Percentiles rank a stretch among this genome's conserved stretches.
These are phyloP conservation scores for Flagelloscypha sp. DNA, from an alignment of 768 basidiomycete species.

Conservation along the genomic window DNA sequence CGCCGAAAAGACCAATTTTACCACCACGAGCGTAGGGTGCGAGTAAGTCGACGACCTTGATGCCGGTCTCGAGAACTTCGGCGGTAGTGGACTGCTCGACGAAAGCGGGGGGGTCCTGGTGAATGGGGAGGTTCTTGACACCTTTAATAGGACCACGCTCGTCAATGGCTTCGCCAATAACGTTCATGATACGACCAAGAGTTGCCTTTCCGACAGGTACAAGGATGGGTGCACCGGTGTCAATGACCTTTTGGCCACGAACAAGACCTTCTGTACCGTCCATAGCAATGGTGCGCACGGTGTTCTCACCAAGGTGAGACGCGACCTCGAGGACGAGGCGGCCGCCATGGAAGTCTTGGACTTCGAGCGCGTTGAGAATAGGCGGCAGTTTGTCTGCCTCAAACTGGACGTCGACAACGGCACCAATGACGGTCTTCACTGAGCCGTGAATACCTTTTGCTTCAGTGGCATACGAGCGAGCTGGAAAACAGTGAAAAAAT, in stretches of 20 bases:
- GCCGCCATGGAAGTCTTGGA: constrained; percentile 87
- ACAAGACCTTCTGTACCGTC: constrained; percentile 99
- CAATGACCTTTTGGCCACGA: constrained; percentile 94
- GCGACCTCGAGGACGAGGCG: constrained; percentile 99
- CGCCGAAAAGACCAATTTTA: constrained; percentile 99
- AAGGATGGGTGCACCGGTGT: constrained; percentile 93
- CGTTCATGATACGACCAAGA: constrained; percentile 99
- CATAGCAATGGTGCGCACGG: constrained; percentile 99
- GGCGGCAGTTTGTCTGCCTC: constrained; percentile 91
- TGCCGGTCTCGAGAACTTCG: constrained; percentile 98
- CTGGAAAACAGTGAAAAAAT: constrained; percentile 26
- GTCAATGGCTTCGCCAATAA: constrained; percentile 99
- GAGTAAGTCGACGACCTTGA: constrained; percentile 99
- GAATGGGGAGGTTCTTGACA: constrained; percentile 86
- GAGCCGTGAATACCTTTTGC: constrained; percentile 63
- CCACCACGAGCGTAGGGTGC: constrained; percentile 99
- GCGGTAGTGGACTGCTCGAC: constrained; percentile 98
- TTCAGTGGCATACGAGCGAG: constrained; percentile 89
- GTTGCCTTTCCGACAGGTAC: constrained; percentile 94
- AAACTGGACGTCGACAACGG: constrained; percentile 99
- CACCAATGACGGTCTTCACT: constrained; percentile 99
- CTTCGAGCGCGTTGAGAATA: constrained; percentile 98
- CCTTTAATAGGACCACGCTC: constrained; percentile 99
- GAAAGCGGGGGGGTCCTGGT: constrained; percentile 95
- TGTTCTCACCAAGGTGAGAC: constrained; percentile 97